Conservation (phyloP, 2,329 filamentous ascomycete species). For the Leptographium lundbergii region DNA sequence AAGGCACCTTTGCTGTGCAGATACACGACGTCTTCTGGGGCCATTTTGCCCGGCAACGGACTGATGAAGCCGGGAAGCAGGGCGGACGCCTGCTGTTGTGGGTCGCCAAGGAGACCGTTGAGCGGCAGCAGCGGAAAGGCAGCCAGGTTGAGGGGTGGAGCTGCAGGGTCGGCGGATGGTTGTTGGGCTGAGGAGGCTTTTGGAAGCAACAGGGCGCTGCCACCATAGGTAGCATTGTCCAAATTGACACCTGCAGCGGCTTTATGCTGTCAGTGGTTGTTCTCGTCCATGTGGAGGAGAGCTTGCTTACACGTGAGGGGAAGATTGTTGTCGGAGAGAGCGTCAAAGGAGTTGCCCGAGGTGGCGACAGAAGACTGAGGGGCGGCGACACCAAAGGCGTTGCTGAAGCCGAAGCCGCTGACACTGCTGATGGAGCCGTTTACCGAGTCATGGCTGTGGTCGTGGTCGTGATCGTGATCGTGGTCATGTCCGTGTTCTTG, state of each 20-base stretch:
- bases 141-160: slow-evolving; percentile 2
- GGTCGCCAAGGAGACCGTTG: slow-evolving; percentile 16
- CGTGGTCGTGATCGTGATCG: slow-evolving; percentile 1
- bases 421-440: slow-evolving; percentile 2
- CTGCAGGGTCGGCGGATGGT: neutral
- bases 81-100: slow-evolving; percentile 18
- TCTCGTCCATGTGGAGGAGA: neutral
- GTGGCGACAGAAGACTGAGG: neutral
- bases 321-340: neutral
- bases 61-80: slow-evolving; percentile 60
- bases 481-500: neutral
- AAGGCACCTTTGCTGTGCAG: slow-evolving; percentile 75
- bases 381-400: slow-evolving; percentile 3
- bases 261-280: neutral
- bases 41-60: slow-evolving; percentile 63
- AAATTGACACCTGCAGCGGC: neutral
- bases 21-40: slow-evolving; percentile 71
- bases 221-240: neutral
- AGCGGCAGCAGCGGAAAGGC: slow-evolving; percentile 11
- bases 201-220: slow-evolving; percentile 7
- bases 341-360: neutral
- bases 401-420: slow-evolving; percentile 1
- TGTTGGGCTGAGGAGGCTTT: slow-evolving; percentile 1
- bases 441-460: slow-evolving; percentile 2
- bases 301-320: slow-evolving; percentile 1